Conservation (phyloP, 2,329 filamentous ascomycete genomes). For the Aspergillus latus region DNA sequence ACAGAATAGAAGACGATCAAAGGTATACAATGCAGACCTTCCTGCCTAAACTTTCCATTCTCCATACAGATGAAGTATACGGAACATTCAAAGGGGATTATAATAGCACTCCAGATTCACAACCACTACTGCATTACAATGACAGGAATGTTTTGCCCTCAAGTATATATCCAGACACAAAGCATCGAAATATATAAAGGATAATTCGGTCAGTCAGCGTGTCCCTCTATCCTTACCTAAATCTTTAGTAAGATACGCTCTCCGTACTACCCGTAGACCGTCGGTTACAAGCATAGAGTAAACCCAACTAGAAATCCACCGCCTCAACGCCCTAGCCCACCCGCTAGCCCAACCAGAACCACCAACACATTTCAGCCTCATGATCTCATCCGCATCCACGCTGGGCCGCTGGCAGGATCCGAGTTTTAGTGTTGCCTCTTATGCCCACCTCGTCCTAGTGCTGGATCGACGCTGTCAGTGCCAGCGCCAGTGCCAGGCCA, state of each 20-base stretch:
- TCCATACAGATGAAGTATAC: too few relatives aligned
- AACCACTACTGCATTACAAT: too few relatives aligned
- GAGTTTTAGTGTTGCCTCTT: background rate
- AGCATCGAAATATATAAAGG: too few relatives aligned
- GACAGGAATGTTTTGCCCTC: too few relatives aligned
- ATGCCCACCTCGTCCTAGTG: background rate
- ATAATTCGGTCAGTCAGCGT: too few relatives aligned
- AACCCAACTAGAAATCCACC: background rate
- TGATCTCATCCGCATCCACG: background rate
- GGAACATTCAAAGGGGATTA: too few relatives aligned
- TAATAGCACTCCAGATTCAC: too few relatives aligned
- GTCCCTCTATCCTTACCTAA: too few relatives aligned
- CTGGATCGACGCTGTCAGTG: background rate
- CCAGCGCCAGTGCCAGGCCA: background rate
- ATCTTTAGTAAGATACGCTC: background rate
- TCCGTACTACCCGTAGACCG: background rate
- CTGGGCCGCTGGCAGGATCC: background rate
- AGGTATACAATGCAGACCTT: too few relatives aligned
- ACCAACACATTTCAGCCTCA: background rate
- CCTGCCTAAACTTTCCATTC: too few relatives aligned
- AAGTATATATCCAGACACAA: too few relatives aligned
- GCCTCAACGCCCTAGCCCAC: background rate
- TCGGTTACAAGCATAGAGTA: background rate
- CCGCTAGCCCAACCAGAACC: constrained; percentile 11
- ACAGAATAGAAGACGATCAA: too few relatives aligned